Conservation (phyloP, 1,139 yeast genomes). For the Saccharomyces hybrid region DNA sequence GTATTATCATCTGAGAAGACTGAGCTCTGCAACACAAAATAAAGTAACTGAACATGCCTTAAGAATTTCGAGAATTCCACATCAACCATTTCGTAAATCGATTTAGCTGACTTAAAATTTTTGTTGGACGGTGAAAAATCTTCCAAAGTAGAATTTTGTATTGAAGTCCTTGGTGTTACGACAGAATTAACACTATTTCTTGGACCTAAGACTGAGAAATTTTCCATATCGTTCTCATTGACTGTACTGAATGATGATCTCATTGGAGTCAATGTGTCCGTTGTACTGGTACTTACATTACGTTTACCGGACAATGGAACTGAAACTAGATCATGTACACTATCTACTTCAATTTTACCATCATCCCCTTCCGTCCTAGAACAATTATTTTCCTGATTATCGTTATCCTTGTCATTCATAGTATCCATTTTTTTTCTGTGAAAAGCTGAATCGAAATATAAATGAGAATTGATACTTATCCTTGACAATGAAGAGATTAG, state of each 20-base stretch:
- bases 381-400: conserved; percentile 1
- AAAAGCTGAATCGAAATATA: conserved; percentile 39
- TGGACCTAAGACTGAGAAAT: neutral
- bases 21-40: conserved; percentile 12
- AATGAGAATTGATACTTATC: conserved; percentile 50
- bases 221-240: neutral
- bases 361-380: conserved; percentile 5
- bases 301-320: conserved; percentile 10
- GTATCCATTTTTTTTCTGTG: neutral
- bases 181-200: conserved; percentile 1
- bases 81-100: conserved; percentile 17
- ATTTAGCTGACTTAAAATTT: conserved; percentile 4
- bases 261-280: conserved; percentile 19
- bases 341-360: neutral
- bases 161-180: conserved; percentile 5
- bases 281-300: conserved; percentile 26
- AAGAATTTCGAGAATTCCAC: conserved; percentile 15
- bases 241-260: conserved; percentile 4
- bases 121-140: neutral
- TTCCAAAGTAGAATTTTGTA: conserved; percentile 3
- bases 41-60: conserved; percentile 13
- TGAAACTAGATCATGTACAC: neutral
- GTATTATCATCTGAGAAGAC: conserved; percentile 30
- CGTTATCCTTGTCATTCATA: conserved; percentile 1
- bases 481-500: conserved; percentile 50